Evolutionary conservation across 2,329 filamentous ascomycete species (phyloP).

Genomic region (Pestalotiopsis sp.): DNA sequence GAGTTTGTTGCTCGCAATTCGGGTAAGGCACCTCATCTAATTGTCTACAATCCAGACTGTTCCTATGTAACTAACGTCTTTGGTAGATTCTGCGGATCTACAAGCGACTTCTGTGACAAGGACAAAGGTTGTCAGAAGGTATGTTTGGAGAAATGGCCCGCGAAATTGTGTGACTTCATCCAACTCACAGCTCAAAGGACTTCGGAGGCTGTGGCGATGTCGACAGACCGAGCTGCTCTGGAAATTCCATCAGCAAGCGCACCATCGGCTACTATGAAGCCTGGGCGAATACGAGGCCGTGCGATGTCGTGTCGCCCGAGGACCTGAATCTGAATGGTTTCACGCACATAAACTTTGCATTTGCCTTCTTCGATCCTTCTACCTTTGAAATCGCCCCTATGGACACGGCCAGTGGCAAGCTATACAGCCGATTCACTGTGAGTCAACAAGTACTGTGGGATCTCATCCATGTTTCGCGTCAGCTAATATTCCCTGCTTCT

Average conservation of each 20-base stretch:
- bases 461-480: too few species aligned
- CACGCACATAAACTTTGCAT: slow-evolving; percentile 39
- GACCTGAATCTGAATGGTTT: slow-evolving; percentile 27
- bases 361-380: slow-evolving; percentile 42
- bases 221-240: background rate
- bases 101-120: slow-evolving; percentile 18
- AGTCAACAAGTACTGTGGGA: too few species aligned
- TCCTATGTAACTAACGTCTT: background rate
- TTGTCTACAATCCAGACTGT: too few species aligned
- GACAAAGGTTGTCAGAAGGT: background rate
- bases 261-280: slow-evolving; percentile 39
- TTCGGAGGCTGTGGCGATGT: slow-evolving; percentile 6
- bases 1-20: background rate
- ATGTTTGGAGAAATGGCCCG: too few species aligned
- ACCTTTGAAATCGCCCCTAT: slow-evolving; percentile 24
- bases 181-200: background rate
- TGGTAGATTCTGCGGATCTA: slow-evolving; percentile 1
- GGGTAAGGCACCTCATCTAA: background rate
- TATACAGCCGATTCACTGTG: slow-evolving; percentile 32
- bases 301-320: slow-evolving; percentile 16
- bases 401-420: slow-evolving; percentile 16
- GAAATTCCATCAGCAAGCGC: slow-evolving; percentile 12
- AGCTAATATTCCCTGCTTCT: too few species aligned
- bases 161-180: too few species aligned
- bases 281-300: slow-evolving; percentile 27